Percentiles rank a stretch among this genome's conserved stretches.
phyloP scores from a whole-genome alignment of 2,329 filamentous ascomycete genomes.

The Xylariales sp. region DNA sequence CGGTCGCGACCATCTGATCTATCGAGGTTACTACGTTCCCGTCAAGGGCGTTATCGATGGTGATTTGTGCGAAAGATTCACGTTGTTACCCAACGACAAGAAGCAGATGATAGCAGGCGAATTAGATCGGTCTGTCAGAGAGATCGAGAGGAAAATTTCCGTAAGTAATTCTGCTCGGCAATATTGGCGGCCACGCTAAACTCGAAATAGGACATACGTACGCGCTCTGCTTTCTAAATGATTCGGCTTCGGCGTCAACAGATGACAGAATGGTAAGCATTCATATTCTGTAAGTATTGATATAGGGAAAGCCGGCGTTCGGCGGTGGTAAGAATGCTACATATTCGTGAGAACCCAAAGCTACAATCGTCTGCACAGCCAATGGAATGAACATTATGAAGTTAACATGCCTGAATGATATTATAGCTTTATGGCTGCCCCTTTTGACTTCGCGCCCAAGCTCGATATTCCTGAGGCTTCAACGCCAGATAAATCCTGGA shows the following conservation, averaged over 20 bases:
- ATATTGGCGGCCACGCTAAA: no score
- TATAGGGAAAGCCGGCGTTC: conserved; percentile 4
- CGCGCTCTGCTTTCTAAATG: conserved; percentile 52
- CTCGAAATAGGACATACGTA: conserved; percentile 53
- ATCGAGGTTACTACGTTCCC: conserved; percentile 90
- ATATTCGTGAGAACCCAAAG: neutral
- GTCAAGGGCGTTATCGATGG: conserved; percentile 97
- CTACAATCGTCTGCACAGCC: no score
- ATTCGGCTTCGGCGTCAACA: conserved; percentile 12
- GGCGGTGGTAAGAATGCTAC: neutral
- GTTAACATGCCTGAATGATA: no score
- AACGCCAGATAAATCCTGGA: no score
- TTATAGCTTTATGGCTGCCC: no score
- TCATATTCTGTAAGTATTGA: neutral
- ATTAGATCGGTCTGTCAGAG: conserved; percentile 80
- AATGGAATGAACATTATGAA: no score
- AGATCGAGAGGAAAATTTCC: conserved; percentile 95
- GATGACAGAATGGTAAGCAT: neutral
- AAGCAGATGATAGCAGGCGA: conserved; percentile 95
- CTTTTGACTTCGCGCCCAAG: neutral
- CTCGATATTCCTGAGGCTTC: neutral
- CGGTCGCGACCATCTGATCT: conserved; percentile 92
- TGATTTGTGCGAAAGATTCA: conserved; percentile 90
- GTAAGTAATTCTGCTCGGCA: conserved; percentile 40
- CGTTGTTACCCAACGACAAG: conserved; percentile 77